Evolutionary conservation across 768 basidiomycete genomes (phyloP).

Genomic region (Dendrothele bispora): DNA sequence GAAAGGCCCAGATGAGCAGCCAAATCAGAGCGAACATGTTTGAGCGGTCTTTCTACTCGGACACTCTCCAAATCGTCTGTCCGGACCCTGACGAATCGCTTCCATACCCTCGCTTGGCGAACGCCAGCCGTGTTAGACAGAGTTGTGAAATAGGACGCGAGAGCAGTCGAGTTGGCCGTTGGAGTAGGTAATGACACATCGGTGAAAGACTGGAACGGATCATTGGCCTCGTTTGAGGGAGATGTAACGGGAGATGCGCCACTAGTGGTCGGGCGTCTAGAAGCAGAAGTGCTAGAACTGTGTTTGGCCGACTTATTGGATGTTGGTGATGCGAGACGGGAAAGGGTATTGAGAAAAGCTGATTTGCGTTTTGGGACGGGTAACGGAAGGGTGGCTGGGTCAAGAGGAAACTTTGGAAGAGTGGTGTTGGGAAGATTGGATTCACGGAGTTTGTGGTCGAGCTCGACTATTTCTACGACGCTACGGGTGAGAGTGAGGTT

Average conservation of each 20-base stretch:
- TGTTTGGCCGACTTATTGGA: constrained; percentile 50
- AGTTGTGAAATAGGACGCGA: constrained; percentile 80
- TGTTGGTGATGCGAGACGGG: constrained; percentile 76
- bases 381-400: constrained; percentile 48
- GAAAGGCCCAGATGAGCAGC: constrained; percentile 60
- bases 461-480: constrained; percentile 72
- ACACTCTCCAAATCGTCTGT: constrained; percentile 88
- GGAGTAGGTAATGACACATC: constrained; percentile 28
- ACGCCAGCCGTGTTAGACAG: constrained; percentile 67
- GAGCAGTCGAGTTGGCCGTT: constrained; percentile 58
- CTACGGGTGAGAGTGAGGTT: constrained; percentile 85
- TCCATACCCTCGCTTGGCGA: constrained; percentile 73
- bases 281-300: constrained; percentile 26
- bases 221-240: constrained; percentile 17
- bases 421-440: constrained; percentile 48
- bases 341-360: constrained; percentile 83
- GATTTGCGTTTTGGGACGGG: constrained; percentile 69
- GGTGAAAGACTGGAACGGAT: constrained; percentile 34
- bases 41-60: constrained; percentile 84
- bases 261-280: constrained; percentile 32
- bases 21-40: constrained; percentile 82
- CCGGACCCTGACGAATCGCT: constrained; percentile 81
- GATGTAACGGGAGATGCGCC: constrained; percentile 22
- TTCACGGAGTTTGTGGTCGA: constrained; percentile 80
- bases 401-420: constrained; percentile 64